Evolutionary conservation across 208 protist species (phyloP), one percentile per base, ranked within the genome.

Genomic region (Acanthamoeba sp.): DNA sequence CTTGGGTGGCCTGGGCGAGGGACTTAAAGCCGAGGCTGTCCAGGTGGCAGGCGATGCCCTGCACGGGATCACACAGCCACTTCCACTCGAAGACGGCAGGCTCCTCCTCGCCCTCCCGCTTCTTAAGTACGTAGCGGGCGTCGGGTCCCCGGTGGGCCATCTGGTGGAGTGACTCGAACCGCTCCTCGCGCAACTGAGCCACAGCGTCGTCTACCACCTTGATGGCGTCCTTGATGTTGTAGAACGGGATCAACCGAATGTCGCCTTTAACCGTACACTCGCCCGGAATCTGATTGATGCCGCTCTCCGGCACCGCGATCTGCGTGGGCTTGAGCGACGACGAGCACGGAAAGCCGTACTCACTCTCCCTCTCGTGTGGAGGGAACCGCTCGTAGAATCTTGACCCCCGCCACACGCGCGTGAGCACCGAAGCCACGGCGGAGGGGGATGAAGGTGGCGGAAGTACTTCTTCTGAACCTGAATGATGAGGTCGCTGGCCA

Each of bases 251-350:
- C 40, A 97, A 71, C 55, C 96, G 96, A 52, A 97, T 97, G 88
- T 97, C 96, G 62, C 96, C 96, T 34, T 71, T 78, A 20, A 97
- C 78, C 29, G 82, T 96, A 20, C 92, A 88, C 71, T 95, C 57
- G 52, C 93, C 95, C 91, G 96, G 96, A 40, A 97, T 96, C 22
- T 96, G 95, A 40, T 97, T 97, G 62, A 95, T 90, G n/a, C 93
- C 93, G 40, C 95, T 87, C 18, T 55, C 57, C 1, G 95, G 89
- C 69, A 89, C 76, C 18, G 85, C 87, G 48, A 92, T 89, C 20
- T 96, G 73, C 6, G 96, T 97, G 73, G 97, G 96, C 91, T 97
- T 97, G 88, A 97, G 88, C 24, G 96, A 90, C 4, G 95, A 97
- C 16, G 88, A 71, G 22, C 89, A 69, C 27, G 95, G 59, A 36